Evolutionary conservation across 169 alveolate genomes (phyloP), one percentile per base, ranked within the genome.

Genomic region (Plasmodium blacklocki): DNA sequence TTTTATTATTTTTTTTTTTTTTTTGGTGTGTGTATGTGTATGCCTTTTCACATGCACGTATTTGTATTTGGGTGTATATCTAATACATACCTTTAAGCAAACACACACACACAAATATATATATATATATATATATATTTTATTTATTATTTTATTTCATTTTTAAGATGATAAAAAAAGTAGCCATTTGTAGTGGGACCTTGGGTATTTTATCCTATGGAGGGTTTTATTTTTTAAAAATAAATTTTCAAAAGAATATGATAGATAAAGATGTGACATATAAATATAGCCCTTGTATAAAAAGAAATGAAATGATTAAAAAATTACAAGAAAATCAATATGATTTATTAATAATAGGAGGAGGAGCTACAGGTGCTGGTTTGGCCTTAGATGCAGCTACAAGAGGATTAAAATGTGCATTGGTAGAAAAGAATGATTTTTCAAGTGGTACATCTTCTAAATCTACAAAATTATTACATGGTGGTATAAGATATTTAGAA

Each of bases 401-500:
- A 9, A 88, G 99, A 29, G 99, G 99, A 9, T 89, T 98, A 54
- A 96, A 94, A 59, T 95, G 98, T 75, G 97, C 98, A 12, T 83
- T 97, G 67, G 91, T 98, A n/a, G 99, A 98, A 15, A 92, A 93
- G 3, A 86, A 93, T 18, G 99, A 98, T 89, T 98, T 96, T 70
- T 97, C 98, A 4, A 95, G 98, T n/a, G 99, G 98, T 1, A 96
- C 99, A 1, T 95, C 98, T 52, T 94, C 97, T 3, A 97, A 96
- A 90, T 95, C 98, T 19, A 98, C 99, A 9, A 98, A 98, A 92
- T 94, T 98, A 54, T 94, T 97, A 15, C 99, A 98, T 86, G 99
- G 99, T 14, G 99, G 99, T 14, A 94, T 98, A 15, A 95, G 99
- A 73, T 98, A 98, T 91, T 94, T 97, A 67, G 97, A 97, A 85